Conservation (phyloP, 2,329 filamentous ascomycete genomes). For the Stemphylium lycopersici region DNA sequence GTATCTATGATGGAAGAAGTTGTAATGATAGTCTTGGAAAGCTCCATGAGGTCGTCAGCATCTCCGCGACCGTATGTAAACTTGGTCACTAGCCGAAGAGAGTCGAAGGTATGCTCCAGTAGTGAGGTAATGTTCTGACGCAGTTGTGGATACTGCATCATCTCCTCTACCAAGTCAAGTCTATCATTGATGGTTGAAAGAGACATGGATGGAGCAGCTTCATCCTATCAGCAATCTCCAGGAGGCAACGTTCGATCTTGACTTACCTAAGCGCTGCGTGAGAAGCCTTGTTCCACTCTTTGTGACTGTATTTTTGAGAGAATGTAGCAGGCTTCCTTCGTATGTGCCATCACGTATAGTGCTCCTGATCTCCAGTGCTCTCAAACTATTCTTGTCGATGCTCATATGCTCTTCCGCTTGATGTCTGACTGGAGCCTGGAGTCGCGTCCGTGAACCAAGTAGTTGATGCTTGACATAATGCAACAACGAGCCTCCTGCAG, state of each 20-base stretch:
- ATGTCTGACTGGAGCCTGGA: constrained; percentile 81
- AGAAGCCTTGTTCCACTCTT: constrained; percentile 88
- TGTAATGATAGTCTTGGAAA: constrained; percentile 80
- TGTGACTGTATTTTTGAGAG: constrained; percentile 87
- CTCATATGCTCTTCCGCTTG: constrained; percentile 79
- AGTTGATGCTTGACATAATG: constrained; percentile 83
- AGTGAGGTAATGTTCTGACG: constrained; percentile 72
- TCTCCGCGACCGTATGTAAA: constrained; percentile 93
- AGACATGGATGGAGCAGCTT: constrained; percentile 84
- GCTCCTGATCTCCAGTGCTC: constrained; percentile 84
- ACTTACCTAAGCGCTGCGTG: constrained; percentile 77
- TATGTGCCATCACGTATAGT: constrained; percentile 81
- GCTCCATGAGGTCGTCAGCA: constrained; percentile 82
- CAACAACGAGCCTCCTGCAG: constrained; percentile 79
- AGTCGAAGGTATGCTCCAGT: constrained; percentile 79
- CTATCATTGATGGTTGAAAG: constrained; percentile 77
- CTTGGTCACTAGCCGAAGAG: constrained; percentile 88
- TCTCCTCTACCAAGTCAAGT: constrained; percentile 79
- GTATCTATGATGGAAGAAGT: constrained; percentile 67
- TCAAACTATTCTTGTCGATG: constrained; percentile 90
- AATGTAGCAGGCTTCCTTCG: constrained; percentile 85
- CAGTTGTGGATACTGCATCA: constrained; percentile 70
- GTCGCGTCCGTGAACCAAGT: constrained; percentile 76
- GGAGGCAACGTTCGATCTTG: rapidly evolving
- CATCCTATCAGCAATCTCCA: constrained; percentile 8